A percentile compares a stretch with the other conserved stretches of the same genome.
Evolutionary conservation across 176 grass and related monocot genomes (phyloP).

Genomic region (Carex scoparia): DNA sequence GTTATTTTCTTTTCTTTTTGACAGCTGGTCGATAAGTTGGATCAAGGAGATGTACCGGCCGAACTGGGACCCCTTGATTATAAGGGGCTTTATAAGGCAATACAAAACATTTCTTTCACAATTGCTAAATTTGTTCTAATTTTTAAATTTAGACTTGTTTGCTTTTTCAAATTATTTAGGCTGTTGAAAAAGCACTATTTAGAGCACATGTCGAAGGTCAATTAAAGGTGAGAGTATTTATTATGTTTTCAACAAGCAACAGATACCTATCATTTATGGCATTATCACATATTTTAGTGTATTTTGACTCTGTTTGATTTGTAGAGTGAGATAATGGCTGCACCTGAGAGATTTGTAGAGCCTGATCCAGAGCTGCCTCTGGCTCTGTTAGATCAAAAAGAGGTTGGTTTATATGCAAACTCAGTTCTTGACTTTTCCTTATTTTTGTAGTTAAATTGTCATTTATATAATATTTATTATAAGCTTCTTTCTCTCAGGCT

Average conservation of each 20-base stretch:
- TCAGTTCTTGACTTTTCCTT: constrained; percentile 20
- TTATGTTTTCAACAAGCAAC: constrained; percentile 14
- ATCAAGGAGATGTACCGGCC: constrained; percentile 68
- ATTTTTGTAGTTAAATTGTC: background rate
- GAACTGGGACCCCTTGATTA: constrained; percentile 94
- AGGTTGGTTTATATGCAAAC: constrained; percentile 37
- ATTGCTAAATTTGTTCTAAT: constrained; percentile 17
- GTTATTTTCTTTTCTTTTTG: constrained; percentile 28
- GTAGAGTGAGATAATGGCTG: constrained; percentile 96
- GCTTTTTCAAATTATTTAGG: constrained; percentile 44
- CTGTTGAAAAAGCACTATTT: constrained; percentile 82
- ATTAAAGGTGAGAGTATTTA: constrained; percentile 71
- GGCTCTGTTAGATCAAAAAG: constrained; percentile 98
- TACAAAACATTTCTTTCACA: constrained; percentile 12
- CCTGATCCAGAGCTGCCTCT: constrained; percentile 94
- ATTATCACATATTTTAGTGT: background rate
- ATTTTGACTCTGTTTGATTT: constrained; percentile 38
- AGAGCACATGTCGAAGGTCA: constrained; percentile 98
- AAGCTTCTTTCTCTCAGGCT: constrained; percentile 44
- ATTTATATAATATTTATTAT: constrained; percentile 10
- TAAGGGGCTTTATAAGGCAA: constrained; percentile 73
- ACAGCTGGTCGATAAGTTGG: constrained; percentile 96
- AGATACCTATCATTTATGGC: background rate
- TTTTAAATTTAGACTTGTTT: constrained; percentile 20
- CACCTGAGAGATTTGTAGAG: constrained; percentile 94